phyloP scores from a whole-genome alignment of 768 basidiomycete genomes.

The Leccinum uliginosum region DNA sequence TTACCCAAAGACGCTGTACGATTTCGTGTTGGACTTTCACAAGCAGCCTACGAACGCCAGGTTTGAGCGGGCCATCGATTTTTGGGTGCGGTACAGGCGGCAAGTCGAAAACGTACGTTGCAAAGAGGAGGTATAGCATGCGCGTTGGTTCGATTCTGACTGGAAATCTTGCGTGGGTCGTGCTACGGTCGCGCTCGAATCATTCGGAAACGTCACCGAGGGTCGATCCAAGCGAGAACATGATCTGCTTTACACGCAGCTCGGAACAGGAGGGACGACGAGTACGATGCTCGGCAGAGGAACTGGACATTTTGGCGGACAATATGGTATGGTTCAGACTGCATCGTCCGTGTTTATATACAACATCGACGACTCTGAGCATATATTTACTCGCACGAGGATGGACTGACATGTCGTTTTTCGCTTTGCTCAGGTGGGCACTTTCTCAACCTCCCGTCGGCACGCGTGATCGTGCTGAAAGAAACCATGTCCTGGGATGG shows the following conservation, averaged over 20 bases:
- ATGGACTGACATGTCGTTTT: background rate
- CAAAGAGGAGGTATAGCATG: background rate
- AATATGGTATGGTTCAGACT: slow-evolving; percentile 41
- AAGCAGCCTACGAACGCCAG: slow-evolving; percentile 17
- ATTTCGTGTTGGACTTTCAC: slow-evolving; percentile 59
- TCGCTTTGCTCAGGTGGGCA: slow-evolving; percentile 34
- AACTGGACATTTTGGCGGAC: slow-evolving; percentile 45
- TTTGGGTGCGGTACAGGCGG: slow-evolving; percentile 85
- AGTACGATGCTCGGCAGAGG: slow-evolving; percentile 46
- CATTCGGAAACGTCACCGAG: slow-evolving; percentile 62
- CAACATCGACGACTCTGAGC: background rate
- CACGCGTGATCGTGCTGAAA: slow-evolving; percentile 45
- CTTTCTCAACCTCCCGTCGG: slow-evolving; percentile 34
- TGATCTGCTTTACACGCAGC: slow-evolving; percentile 56
- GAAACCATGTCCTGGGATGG: slow-evolving; percentile 64
- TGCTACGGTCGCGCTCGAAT: slow-evolving; percentile 53
- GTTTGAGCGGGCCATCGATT: slow-evolving; percentile 62
- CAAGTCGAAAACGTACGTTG: slow-evolving; percentile 19
- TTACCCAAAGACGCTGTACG: slow-evolving; percentile 63
- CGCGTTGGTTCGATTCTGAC: too few relatives aligned
- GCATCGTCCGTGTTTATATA: background rate
- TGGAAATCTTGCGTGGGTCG: background rate
- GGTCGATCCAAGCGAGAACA: slow-evolving; percentile 69
- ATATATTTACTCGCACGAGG: background rate
- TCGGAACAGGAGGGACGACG: background rate